Evolutionary conservation across 1,284 basidiomycete genomes (phyloP).

Genomic region (Ceratobasidium sp.): DNA sequence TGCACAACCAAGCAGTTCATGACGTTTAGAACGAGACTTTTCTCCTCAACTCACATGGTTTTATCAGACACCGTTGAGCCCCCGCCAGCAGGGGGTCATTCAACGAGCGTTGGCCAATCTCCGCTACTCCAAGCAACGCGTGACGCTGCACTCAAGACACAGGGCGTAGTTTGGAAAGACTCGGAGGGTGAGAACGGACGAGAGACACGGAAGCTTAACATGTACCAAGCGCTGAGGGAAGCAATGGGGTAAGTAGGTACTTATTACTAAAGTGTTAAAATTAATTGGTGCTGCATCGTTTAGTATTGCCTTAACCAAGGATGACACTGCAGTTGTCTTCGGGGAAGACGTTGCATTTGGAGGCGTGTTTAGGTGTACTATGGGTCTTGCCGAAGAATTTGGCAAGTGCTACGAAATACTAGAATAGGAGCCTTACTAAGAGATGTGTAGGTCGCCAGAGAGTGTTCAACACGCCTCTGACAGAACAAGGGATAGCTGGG

Average conservation of each 20-base stretch:
- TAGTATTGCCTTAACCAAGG: slow-evolving; percentile 83
- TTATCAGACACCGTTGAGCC: slow-evolving; percentile 54
- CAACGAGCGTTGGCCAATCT: slow-evolving; percentile 74
- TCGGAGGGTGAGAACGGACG: slow-evolving; percentile 66
- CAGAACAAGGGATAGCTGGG: slow-evolving; percentile 94
- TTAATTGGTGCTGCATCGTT: slow-evolving; percentile 12
- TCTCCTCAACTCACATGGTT: background rate
- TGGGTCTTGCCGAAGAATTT: slow-evolving; percentile 93
- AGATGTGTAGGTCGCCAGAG: slow-evolving; percentile 75
- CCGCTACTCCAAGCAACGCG: slow-evolving; percentile 68
- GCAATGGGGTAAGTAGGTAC: slow-evolving; percentile 71
- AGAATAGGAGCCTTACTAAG: slow-evolving; percentile 5
- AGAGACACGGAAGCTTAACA: slow-evolving; percentile 90
- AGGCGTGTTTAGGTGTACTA: slow-evolving; percentile 90
- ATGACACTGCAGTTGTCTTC: slow-evolving; percentile 88
- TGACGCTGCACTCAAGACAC: slow-evolving; percentile 74
- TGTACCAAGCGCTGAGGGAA: slow-evolving; percentile 89
- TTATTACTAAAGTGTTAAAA: background rate
- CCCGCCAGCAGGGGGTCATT: slow-evolving; percentile 77
- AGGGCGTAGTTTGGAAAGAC: slow-evolving; percentile 75
- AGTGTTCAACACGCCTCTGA: slow-evolving; percentile 95
- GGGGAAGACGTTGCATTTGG: slow-evolving; percentile 95
- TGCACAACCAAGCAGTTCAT: background rate
- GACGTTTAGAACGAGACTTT: background rate
- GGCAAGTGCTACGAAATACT: slow-evolving; percentile 59